A percentile compares a stretch with the other conserved stretches of the same genome.
phyloP scores from a whole-genome alignment of 306 rosid species.

The Astragalus membranaceus region DNA sequence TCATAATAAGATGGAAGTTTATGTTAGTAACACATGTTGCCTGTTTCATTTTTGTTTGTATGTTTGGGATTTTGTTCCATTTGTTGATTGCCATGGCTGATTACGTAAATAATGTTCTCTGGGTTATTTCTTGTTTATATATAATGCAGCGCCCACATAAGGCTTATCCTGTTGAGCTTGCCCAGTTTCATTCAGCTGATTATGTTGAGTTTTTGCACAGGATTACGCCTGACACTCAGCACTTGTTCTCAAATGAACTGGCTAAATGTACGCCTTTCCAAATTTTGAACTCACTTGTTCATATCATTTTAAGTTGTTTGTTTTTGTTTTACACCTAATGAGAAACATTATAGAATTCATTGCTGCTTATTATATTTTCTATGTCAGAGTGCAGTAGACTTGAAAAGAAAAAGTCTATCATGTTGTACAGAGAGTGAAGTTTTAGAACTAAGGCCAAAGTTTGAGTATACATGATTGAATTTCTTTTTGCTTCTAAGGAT shows the following conservation, averaged over 20 bases:
- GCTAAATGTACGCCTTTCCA: constrained; percentile 49
- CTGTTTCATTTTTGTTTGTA: not conserved
- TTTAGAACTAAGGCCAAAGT: not conserved
- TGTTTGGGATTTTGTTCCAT: constrained; percentile 4
- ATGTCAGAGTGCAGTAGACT: not conserved
- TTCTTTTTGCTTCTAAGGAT: not conserved
- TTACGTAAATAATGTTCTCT: not conserved
- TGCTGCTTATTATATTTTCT: not conserved
- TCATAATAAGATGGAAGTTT: constrained; percentile 95
- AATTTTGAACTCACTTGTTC: not conserved
- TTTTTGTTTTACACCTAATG: not conserved
- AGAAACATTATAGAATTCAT: not conserved
- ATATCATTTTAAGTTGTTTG: not conserved
- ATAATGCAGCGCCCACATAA: constrained; percentile 90
- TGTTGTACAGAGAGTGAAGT: not conserved
- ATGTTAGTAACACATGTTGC: constrained; percentile 46
- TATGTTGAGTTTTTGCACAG: constrained; percentile 93
- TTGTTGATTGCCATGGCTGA: not conserved
- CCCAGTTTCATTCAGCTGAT: constrained; percentile 93
- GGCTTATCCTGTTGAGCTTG: constrained; percentile 99
- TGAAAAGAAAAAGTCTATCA: not conserved
- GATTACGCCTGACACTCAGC: constrained; percentile 83
- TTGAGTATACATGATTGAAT: not conserved
- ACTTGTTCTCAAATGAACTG: constrained; percentile 68
- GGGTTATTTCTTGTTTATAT: constrained; percentile 5